phyloP scores from a whole-genome alignment of 2,329 filamentous ascomycete species.

The Gnomoniopsis smithogilvyi region DNA sequence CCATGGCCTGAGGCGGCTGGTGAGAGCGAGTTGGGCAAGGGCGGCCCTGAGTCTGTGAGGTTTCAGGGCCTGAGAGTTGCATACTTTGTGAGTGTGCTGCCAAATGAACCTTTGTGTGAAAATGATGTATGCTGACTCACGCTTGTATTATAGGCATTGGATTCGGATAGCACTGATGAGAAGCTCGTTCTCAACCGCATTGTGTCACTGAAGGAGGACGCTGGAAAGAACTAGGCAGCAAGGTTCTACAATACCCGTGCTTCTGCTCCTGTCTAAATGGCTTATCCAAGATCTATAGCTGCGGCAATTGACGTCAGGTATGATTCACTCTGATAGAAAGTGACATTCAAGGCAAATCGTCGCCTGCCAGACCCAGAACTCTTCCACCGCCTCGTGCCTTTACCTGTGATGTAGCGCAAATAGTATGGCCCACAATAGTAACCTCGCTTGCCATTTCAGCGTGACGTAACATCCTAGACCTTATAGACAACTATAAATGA shows the following conservation, averaged over 20 bases:
- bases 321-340: background rate
- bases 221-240: conserved; percentile 51
- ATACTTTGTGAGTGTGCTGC: conserved; percentile 61
- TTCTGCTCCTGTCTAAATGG: background rate
- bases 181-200: conserved; percentile 87
- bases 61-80: conserved; percentile 91
- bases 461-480: conserved; percentile 43
- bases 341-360: too few relatives aligned
- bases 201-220: conserved; percentile 85
- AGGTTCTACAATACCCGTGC: too few relatives aligned
- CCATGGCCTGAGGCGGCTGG: conserved; percentile 81
- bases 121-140: background rate
- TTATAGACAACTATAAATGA: conserved; percentile 20
- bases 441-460: conserved; percentile 48
- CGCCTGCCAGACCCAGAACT: background rate
- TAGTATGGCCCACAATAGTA: conserved; percentile 29
- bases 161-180: conserved; percentile 75
- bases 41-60: conserved; percentile 70
- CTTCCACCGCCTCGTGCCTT: background rate
- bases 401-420: background rate
- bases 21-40: conserved; percentile 59
- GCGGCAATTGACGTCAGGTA: background rate
- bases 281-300: background rate
- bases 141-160: conserved; percentile 53
- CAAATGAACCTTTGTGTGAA: background rate